Percentiles rank a stretch among this genome's conserved stretches.
Conservation (phyloP, 805 yeast species). For the Saturnispora saitoi region DNA sequence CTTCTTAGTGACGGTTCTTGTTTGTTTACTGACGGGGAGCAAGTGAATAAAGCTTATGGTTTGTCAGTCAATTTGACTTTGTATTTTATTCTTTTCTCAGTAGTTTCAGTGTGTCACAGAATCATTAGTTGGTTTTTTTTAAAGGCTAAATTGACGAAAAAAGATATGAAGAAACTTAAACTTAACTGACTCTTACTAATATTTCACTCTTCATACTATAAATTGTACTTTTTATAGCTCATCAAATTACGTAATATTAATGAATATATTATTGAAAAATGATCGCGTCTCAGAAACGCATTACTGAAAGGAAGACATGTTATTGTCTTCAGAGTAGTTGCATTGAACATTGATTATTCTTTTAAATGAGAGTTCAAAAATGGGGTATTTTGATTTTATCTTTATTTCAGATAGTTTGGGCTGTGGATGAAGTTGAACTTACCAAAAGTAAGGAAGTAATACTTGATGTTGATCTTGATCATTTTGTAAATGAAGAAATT, state of each 20-base stretch:
- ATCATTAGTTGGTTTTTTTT: conserved; percentile 28
- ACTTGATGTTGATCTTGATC: background rate
- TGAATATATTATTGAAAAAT: background rate
- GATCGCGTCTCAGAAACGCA: background rate
- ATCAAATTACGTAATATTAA: background rate
- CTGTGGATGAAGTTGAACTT: background rate
- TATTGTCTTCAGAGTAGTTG: background rate
- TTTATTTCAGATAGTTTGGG: background rate
- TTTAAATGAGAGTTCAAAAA: background rate
- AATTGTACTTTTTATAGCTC: background rate
- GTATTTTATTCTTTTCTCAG: conserved; percentile 33
- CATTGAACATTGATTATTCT: background rate
- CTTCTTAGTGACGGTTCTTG: conserved; percentile 33
- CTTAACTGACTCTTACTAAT: background rate
- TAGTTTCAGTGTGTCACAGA: conserved; percentile 36
- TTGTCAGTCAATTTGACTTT: conserved; percentile 32
- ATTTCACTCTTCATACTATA: background rate
- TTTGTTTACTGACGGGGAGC: conserved; percentile 42
- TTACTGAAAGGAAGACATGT: background rate
- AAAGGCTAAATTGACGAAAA: conserved; percentile 19
- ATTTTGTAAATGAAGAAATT: background rate
- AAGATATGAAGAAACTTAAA: conserved; percentile 12
- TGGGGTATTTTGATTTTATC: background rate
- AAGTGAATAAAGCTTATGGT: conserved; percentile 46
- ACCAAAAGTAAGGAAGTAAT: no score